Evolutionary conservation across 192 early-diverging fungal genomes (phyloP).

Genomic region (Backusella macrospora): DNA sequence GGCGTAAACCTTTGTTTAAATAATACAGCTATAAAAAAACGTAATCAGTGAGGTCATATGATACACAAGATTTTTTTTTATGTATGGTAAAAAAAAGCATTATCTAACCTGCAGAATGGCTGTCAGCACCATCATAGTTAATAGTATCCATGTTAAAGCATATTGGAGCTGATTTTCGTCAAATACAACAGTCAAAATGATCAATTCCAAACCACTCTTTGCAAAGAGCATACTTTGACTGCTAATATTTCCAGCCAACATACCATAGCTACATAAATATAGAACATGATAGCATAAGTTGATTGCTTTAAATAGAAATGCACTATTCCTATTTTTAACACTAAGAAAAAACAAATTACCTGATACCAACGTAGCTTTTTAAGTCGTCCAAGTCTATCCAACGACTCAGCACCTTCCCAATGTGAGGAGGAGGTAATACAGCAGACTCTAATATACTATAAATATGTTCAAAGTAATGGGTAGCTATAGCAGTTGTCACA

Average conservation of each 20-base stretch:
- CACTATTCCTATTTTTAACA: neutral
- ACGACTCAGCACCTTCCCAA: slow-evolving; percentile 36
- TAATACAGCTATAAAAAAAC: slow-evolving; percentile 64
- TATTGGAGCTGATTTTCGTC: slow-evolving; percentile 70
- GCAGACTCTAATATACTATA: slow-evolving; percentile 20
- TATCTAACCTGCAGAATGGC: slow-evolving; percentile 55
- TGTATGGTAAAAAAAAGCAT: neutral
- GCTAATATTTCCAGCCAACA: slow-evolving; percentile 70
- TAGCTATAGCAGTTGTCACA: slow-evolving; percentile 47
- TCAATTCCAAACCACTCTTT: slow-evolving; percentile 75
- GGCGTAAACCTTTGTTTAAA: slow-evolving; percentile 70
- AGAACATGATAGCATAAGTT: neutral
- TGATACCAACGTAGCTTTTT: slow-evolving; percentile 34
- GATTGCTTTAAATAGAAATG: neutral
- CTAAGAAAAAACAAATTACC: slow-evolving; percentile 16
- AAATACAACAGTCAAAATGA: slow-evolving; percentile 58
- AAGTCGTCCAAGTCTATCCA: slow-evolving; percentile 22
- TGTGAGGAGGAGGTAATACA: slow-evolving; percentile 31
- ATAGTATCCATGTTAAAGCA: slow-evolving; percentile 70
- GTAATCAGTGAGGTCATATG: slow-evolving; percentile 12
- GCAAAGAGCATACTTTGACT: slow-evolving; percentile 77
- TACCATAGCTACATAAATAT: slow-evolving; percentile 51
- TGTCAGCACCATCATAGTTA: slow-evolving; percentile 55
- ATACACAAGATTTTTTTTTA: neutral
- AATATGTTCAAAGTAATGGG: slow-evolving; percentile 46